Base-by-base conservation (phyloP, 108 stramenopile species). In the Nitzschia sp. region DNA sequence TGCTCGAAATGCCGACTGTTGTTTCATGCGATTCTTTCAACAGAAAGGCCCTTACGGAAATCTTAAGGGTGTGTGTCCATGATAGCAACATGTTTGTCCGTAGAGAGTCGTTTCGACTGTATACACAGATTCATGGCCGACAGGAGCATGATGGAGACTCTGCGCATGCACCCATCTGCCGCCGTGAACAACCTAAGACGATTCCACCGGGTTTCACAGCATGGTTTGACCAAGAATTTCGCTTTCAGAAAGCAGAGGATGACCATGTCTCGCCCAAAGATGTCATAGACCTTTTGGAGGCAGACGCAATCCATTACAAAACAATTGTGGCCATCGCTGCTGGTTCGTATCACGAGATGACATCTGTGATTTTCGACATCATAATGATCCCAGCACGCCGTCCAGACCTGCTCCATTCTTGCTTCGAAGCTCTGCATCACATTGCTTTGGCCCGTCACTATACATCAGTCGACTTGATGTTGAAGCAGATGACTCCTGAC, bases 301-400 rank as follows among this genome's bases (percentile, higher is more conserved):
- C 60, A n/a, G 75, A 77, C 55, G 71, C 80, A 19, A 69, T 88
- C 50, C 53, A 72, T 40, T 82, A 72, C 57, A 74, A 63, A 42
- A 75, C 79, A n/a, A 44, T 86, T 10, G 78, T 91, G 29, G 86
- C 85, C 59, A 82, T 79, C 8, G 61, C 76, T 38, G 60, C 74
- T 10, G 42, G 65, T 24, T 72, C 79, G 41, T 54, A 54, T 57
- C 10, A 22, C 14, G 25, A 62, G 22, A 75, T 76, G 22, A 73
- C 44, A 34, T 70, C 74, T 12, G 69, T 79, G 48, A 51, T 91
- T 14, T 78, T 84, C 67, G 81, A 85, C 21, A 69, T 88, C 10
- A 42, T 85, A 3, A 58, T 80, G 72, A 46, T 85, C 14, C 50
- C 86, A 39, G 41, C 48, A 8, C 19, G 8, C 25, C 60, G 74